phyloP scores from a whole-genome alignment of 345 rosid species.

The Brassica carinata region DNA sequence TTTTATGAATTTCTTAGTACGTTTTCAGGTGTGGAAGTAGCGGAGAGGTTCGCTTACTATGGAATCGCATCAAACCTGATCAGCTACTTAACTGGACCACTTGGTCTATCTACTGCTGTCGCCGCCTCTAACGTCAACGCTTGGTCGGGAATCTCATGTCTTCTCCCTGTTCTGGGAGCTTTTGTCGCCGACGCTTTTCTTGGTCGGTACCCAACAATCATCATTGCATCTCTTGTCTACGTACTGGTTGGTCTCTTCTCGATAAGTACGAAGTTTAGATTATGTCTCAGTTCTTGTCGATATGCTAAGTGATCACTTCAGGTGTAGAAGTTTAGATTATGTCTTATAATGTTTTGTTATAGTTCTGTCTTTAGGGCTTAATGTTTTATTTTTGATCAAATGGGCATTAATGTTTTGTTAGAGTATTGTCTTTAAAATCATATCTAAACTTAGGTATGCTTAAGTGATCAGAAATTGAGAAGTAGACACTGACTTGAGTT shows the following conservation, averaged over 20 bases:
- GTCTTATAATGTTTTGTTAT: not conserved
- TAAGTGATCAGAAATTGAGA: not conserved
- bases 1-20: not conserved
- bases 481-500: not conserved
- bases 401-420: too few species aligned
- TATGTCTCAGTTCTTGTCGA: not conserved
- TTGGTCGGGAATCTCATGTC: slow-evolving; percentile 44
- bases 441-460: not conserved
- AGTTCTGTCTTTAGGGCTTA: not conserved
- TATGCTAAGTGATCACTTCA: not conserved
- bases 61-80: slow-evolving; percentile 48
- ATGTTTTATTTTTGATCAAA: too few species aligned
- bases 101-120: slow-evolving; percentile 46
- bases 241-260: not conserved
- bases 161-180: slow-evolving; percentile 40
- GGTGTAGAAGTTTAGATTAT: not conserved
- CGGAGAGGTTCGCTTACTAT: slow-evolving; percentile 48
- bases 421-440: not conserved
- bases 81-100: slow-evolving; percentile 47
- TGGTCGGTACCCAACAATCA: too few species aligned
- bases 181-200: too few species aligned
- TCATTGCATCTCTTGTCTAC: too few species aligned
- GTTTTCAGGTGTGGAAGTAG: slow-evolving; percentile 44
- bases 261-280: not conserved
- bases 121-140: slow-evolving; percentile 53